Conservation (phyloP, 2,329 filamentous ascomycete species). For the Phaeosphaeria sp. region DNA sequence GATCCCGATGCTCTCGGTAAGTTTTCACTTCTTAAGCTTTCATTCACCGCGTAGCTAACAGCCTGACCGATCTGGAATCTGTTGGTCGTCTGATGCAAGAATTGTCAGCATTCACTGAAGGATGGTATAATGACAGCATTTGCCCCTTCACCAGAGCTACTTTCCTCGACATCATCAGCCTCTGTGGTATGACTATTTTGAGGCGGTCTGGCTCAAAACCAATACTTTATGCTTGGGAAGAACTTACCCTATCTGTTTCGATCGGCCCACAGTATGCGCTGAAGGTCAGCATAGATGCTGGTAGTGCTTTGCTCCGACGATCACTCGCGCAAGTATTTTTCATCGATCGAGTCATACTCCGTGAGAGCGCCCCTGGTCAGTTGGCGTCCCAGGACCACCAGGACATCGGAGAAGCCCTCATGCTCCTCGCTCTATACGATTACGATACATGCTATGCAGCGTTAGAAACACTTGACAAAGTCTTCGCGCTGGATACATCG, state of each 20-base stretch:
- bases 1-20: constrained; percentile 15
- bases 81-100: constrained; percentile 27
- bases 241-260: constrained; percentile 21
- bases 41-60: background rate
- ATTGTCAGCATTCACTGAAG: constrained; percentile 15
- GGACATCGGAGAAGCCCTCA: constrained; percentile 29
- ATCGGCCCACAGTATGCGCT: constrained; percentile 29
- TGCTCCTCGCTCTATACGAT: constrained; percentile 27
- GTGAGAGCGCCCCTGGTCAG: constrained; percentile 11
- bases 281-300: constrained; percentile 7
- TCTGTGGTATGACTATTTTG: constrained; percentile 32
- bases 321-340: constrained; percentile 33
- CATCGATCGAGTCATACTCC: constrained; percentile 33
- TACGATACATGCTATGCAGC: constrained; percentile 35
- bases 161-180: constrained; percentile 45
- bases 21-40: background rate
- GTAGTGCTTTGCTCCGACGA: constrained; percentile 23
- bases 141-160: constrained; percentile 46
- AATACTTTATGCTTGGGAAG: constrained; percentile 26
- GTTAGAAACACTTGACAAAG: constrained; percentile 28
- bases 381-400: constrained; percentile 26
- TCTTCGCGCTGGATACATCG: constrained; percentile 15
- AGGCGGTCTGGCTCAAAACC: constrained; percentile 23
- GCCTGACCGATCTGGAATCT: constrained; percentile 17
- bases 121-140: constrained; percentile 22